Base-by-base conservation (phyloP, 768 basidiomycete genomes). In the Tylopilus cervinicoccineus region DNA sequence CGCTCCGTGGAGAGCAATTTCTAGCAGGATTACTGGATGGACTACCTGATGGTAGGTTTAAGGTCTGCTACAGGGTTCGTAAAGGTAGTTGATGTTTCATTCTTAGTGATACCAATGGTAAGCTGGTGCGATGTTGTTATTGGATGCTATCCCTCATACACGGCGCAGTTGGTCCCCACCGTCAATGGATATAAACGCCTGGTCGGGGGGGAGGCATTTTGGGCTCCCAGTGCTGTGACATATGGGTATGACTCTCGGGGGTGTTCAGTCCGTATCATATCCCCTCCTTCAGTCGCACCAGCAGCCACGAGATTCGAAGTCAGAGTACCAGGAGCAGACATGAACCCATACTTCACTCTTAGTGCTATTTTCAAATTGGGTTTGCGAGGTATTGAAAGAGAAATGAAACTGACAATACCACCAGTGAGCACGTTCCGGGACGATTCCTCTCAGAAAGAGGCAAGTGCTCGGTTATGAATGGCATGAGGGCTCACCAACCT, bases 161-260 rank as follows among this genome's bases (percentile, higher is more conserved):
- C 28, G 12, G 23, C 34, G 13, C 42, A 90, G 88, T 66, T 90
- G 22, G 88, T 90, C 14, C 93, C 91, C 1, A 95, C 89, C 1
- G 86, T 96, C 69, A 95, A 95, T 60, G 93, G 95, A 8, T 99
- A 99, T 74, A 99, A 98, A 64, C 90, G 96, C 14, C 80, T 99
- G 8, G 85, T 91, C 17, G 93, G 89, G 17, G 93, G 93, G 12
- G 92, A 93, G 64, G 85, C 86, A 5, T 93, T 88, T 74, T 96
- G 91, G 90, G 93, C 93, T 6, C 93, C 93, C 0, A 94, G 92
- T 58, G 83, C 91, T 4, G 78, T 91, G 16, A 94, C 93, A 4
- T 97, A 93, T 65, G 95, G 94, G 10, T 97, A 94, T 64, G 96
- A 99, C 68, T 93, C 90, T 19, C 88, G 96, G 29, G 86, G 85